phyloP scores from a whole-genome alignment of 2,329 filamentous ascomycete genomes.

The Lecanicillium sp. region DNA sequence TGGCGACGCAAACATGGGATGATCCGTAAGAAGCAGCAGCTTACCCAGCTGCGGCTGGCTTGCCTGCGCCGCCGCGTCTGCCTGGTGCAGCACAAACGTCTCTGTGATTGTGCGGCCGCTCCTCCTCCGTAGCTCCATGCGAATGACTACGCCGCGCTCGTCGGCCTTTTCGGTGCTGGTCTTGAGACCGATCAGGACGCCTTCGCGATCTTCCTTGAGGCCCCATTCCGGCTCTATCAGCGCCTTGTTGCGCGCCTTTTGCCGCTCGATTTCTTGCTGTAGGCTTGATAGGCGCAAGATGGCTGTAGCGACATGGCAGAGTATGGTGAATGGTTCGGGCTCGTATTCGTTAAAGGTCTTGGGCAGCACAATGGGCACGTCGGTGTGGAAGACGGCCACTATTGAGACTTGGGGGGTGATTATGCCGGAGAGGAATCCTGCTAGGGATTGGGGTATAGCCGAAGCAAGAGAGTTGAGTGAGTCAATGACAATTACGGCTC shows the following conservation, averaged over 20 bases:
- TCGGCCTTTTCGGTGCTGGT: constrained; percentile 34
- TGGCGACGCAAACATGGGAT: constrained; percentile 56
- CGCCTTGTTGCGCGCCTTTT: constrained; percentile 69
- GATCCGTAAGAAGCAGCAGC: constrained; percentile 63
- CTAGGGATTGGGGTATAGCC: constrained; percentile 47
- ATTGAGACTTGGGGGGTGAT: constrained; percentile 63
- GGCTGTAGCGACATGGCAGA: constrained; percentile 83
- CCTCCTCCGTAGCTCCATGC: constrained; percentile 79
- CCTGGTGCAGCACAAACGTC: constrained; percentile 44
- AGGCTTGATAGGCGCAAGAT: constrained; percentile 69
- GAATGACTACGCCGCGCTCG: constrained; percentile 55
- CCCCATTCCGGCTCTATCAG: constrained; percentile 72
- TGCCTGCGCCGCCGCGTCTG: constrained; percentile 4
- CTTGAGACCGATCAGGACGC: constrained; percentile 62
- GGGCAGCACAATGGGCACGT: constrained; percentile 55
- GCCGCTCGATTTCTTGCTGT: constrained; percentile 64
- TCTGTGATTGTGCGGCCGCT: constrained; percentile 74
- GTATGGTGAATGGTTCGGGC: constrained; percentile 62
- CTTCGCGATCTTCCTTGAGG: constrained; percentile 68
- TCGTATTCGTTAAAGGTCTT: constrained; percentile 44
- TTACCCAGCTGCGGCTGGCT: constrained; percentile 19
- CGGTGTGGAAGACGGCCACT: constrained; percentile 73
- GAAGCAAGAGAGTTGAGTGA: constrained; percentile 61
- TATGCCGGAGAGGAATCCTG: constrained; percentile 61
- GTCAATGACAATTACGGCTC: constrained; percentile 71